Base-by-base conservation (phyloP, 2,329 filamentous ascomycete species). In the Dendryphion nanum region DNA sequence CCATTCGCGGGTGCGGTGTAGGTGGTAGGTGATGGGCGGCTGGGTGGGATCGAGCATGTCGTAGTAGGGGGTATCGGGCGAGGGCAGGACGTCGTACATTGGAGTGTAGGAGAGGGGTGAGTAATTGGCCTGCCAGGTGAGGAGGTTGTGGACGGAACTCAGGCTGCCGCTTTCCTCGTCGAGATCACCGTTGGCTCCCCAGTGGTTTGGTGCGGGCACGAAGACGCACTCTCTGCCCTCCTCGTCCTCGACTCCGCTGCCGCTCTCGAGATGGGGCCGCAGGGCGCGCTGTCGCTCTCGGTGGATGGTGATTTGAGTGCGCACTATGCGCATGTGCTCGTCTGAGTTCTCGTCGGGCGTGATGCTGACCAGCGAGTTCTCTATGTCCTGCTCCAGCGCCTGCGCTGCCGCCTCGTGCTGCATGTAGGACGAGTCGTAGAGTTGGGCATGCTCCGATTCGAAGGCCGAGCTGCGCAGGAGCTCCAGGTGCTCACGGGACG, bases 1-100 rank as follows among this genome's bases (percentile, higher is more conserved):
- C 61, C 59, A 64, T 43, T 65, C 61, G 24, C 61, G 56, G 19
- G 59, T 64, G n/a, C 61, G 60, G 46, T 65, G 59, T 7, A 65
- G 52, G 32, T 64, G 58, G 38, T 61, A 64, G 15, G 60, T 65
- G 1, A 48, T 58, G 18, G 50, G 58, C 12, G 61, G 50, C 30
- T 56, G 55, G 12, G 50, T 47, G n/a, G 56, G 53, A 33, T 64
- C 59, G 33, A 64, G 55, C 45, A 62, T 52, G 6, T 53, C 52
- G 37, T 60, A 48, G 49, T 64, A 65, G 7, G 61, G 60, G 6
- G 58, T 60, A 31, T 61, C 52, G 17, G 54, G 53, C 4, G 58
- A 59, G 17, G 60, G 59, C 18, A 65, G 50, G 30, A 62, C 53
- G 23, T 65, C 52, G 43, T 55, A 61, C 28, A 55, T 43, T 12